Evolutionary conservation across 352 stramenopile species (phyloP).

Genomic region (Phytophthora uliginosa): DNA sequence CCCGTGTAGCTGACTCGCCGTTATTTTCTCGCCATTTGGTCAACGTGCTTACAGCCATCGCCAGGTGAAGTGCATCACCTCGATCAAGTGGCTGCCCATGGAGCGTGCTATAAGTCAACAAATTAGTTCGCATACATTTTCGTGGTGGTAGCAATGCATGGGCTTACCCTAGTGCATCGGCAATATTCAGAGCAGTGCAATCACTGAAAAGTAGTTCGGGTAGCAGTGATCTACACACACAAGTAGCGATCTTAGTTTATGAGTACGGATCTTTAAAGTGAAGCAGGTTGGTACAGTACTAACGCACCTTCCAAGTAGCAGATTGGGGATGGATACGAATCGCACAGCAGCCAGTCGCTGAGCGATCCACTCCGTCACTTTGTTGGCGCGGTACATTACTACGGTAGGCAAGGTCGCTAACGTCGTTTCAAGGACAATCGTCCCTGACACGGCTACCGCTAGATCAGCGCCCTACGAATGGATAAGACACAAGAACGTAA

Average conservation of each 20-base stretch:
- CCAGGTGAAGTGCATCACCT: not conserved
- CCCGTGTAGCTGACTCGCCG: not conserved
- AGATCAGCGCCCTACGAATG: conserved; percentile 49
- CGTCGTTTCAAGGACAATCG: conserved; percentile 73
- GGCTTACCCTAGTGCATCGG: conserved; percentile 33
- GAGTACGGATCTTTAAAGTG: not conserved
- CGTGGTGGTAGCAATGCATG: not conserved
- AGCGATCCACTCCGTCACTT: conserved; percentile 65
- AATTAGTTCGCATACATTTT: not conserved
- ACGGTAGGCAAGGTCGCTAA: conserved; percentile 66
- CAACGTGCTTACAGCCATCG: not conserved
- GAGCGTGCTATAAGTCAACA: not conserved
- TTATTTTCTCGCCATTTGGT: not conserved
- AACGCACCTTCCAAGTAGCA: conserved; percentile 64
- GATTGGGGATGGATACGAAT: conserved; percentile 83
- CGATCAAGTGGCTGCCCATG: not conserved
- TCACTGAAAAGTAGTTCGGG: conserved; percentile 77
- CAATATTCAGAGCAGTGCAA: conserved; percentile 57
- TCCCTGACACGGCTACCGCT: conserved; percentile 76
- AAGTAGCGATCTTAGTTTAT: not conserved
- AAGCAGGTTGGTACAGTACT: not conserved
- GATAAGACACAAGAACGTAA: not conserved
- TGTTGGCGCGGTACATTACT: conserved; percentile 80
- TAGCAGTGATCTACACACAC: conserved; percentile 43
- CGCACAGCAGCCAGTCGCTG: conserved; percentile 62